Evolutionary conservation across 2,329 filamentous ascomycete species (phyloP).

Genomic region (Sclerotinia sclerotiorum): DNA sequence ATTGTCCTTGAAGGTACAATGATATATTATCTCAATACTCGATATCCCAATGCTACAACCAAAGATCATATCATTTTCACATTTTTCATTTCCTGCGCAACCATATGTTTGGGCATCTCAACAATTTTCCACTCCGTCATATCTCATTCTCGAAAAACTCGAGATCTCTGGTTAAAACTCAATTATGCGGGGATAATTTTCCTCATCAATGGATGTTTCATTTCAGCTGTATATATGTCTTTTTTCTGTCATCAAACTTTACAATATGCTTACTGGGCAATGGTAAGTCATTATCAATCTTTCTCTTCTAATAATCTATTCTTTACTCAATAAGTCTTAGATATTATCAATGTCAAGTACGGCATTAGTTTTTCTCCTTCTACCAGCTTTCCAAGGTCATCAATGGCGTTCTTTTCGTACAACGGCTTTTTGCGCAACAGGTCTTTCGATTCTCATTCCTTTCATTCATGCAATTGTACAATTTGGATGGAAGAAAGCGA

Average conservation of each 20-base stretch:
- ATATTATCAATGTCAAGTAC: constrained; percentile 41
- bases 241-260: constrained; percentile 44
- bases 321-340: constrained; percentile 31
- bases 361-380: constrained; percentile 40
- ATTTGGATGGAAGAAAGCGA: constrained; percentile 26
- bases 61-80: constrained; percentile 45
- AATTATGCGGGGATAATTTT: constrained; percentile 45
- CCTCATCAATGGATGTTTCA: constrained; percentile 44
- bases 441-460: constrained; percentile 31
- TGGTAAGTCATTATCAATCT: constrained; percentile 37
- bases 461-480: constrained; percentile 28
- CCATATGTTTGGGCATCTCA: constrained; percentile 43
- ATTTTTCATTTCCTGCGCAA: constrained; percentile 43
- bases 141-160: constrained; percentile 43
- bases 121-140: constrained; percentile 45
- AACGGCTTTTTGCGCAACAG: constrained; percentile 30
- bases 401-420: constrained; percentile 31
- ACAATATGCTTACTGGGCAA: constrained; percentile 41
- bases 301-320: neutral
- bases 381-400: constrained; percentile 31
- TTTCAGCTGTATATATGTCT: constrained; percentile 44
- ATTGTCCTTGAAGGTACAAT: constrained; percentile 40
- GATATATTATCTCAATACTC: constrained; percentile 34
- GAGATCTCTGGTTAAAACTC: constrained; percentile 43
- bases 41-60: constrained; percentile 41